A percentile compares a stretch with the other conserved stretches of the same genome.
These are phyloP conservation scores for Solanum pimpinellifolium DNA, from an alignment of 257 asterid species.

Conservation along the genomic window DNA sequence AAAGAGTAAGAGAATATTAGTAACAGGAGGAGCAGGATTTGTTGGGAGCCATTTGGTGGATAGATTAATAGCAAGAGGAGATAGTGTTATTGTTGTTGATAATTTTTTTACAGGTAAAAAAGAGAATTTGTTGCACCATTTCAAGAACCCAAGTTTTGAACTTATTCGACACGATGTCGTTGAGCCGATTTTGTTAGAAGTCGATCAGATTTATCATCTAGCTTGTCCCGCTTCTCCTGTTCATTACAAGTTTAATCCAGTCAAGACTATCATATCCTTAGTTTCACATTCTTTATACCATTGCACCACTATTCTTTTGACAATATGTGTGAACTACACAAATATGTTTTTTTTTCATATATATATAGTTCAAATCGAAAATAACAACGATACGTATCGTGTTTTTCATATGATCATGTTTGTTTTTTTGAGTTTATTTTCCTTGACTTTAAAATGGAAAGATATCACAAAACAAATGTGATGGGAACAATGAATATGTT, in stretches of 20 bases:
- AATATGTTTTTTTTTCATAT: not conserved
- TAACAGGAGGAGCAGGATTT: constrained; percentile 94
- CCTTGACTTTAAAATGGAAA: constrained; percentile 33
- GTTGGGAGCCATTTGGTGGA: constrained; percentile 94
- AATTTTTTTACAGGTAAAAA: constrained; percentile 76
- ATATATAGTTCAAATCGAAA: not conserved
- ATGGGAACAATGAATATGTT: constrained; percentile 96
- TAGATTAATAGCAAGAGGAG: constrained; percentile 67
- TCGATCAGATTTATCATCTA: constrained; percentile 81
- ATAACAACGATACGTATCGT: rapidly evolving
- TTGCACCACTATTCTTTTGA: not conserved
- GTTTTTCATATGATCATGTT: not conserved
- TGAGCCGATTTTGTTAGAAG: constrained; percentile 79
- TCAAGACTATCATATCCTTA: constrained; percentile 89
- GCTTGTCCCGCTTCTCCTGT: constrained; percentile 99
- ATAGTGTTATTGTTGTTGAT: constrained; percentile 73
- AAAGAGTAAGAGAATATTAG: constrained; percentile 54
- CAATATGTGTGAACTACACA: not conserved
- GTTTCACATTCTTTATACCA: not conserved
- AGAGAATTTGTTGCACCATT: constrained; percentile 61
- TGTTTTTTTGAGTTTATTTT: not conserved
- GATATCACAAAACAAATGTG: constrained; percentile 86
- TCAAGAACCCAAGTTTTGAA: constrained; percentile 51
- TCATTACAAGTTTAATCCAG: constrained; percentile 85
- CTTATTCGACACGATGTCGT: constrained; percentile 87